Evolutionary conservation across 1,284 basidiomycete species (phyloP).

Genomic region (Exsudoporus floridanus): DNA sequence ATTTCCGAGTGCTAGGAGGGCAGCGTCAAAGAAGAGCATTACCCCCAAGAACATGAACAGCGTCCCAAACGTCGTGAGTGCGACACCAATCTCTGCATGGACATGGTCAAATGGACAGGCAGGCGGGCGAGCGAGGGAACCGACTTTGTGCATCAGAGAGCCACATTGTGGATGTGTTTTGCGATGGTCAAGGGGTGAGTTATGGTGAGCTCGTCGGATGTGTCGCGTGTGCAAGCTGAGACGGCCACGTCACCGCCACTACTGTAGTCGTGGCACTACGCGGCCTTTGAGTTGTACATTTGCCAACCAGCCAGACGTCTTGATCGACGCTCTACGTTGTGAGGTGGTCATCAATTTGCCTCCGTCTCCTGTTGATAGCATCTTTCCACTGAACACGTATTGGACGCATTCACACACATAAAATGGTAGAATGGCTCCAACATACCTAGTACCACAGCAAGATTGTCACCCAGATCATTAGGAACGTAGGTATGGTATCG

Average conservation of each 20-base stretch:
- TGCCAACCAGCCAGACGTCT: too few relatives aligned
- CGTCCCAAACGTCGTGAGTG: constrained; percentile 94
- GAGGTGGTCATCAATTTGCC: too few relatives aligned
- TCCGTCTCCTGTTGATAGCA: background rate
- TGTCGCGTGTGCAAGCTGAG: constrained; percentile 7
- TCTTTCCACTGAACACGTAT: background rate
- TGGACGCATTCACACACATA: background rate
- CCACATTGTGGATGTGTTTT: constrained; percentile 51
- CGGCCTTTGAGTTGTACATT: too few relatives aligned
- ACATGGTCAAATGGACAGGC: background rate
- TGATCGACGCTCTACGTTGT: too few relatives aligned
- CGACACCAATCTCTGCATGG: constrained; percentile 86
- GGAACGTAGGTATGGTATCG: constrained; percentile 12
- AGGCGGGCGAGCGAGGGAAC: constrained; percentile 15
- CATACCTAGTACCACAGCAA: too few relatives aligned
- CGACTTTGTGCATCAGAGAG: constrained; percentile 67
- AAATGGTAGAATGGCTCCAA: background rate
- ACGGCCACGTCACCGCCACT: constrained; percentile 32
- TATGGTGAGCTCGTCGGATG: background rate
- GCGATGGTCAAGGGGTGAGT: constrained; percentile 6
- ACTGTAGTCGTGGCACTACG: background rate
- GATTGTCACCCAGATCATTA: background rate
- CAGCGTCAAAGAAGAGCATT: constrained; percentile 95
- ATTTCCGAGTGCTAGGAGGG: constrained; percentile 95
- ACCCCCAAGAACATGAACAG: constrained; percentile 97